Evolutionary conservation across 371 early-diverging fungal genomes (phyloP).

Genomic region (Rhizopus delemar): DNA sequence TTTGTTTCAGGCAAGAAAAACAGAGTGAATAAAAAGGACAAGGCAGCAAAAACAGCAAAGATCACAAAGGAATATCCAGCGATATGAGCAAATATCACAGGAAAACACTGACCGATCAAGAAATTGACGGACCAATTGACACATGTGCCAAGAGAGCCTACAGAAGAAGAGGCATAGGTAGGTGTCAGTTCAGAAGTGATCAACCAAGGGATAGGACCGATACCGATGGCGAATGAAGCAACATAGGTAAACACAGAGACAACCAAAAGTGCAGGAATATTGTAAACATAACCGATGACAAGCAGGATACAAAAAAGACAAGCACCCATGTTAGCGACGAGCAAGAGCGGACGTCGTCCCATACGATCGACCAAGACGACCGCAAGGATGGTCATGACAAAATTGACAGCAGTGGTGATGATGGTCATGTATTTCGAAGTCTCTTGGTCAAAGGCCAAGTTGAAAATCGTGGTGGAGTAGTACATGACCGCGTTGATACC

Average conservation of each 20-base stretch:
- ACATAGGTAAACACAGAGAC: conserved; percentile 75
- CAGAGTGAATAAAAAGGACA: conserved; percentile 30
- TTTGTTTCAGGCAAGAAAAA: conserved; percentile 81
- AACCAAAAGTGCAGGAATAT: conserved; percentile 56
- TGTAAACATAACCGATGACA: conserved; percentile 54
- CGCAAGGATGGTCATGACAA: conserved; percentile 57
- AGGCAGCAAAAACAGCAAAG: conserved; percentile 28
- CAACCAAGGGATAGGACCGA: conserved; percentile 86
- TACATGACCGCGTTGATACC: conserved; percentile 87
- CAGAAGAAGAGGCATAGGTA: conserved; percentile 61
- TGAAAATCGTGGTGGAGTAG: conserved; percentile 74
- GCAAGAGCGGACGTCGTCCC: conserved; percentile 74
- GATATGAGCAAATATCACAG: conserved; percentile 19
- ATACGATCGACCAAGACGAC: conserved; percentile 67
- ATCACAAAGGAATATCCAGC: conserved; percentile 27
- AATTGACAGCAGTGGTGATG: conserved; percentile 61
- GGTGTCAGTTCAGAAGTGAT: conserved; percentile 74
- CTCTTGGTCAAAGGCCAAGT: conserved; percentile 42
- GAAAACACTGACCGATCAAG: conserved; percentile 29
- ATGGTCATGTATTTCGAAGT: conserved; percentile 65
- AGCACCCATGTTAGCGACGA: conserved; percentile 63
- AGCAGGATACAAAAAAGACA: conserved; percentile 56
- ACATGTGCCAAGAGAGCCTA: conserved; percentile 54
- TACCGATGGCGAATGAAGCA: conserved; percentile 78
- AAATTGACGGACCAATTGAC: conserved; percentile 61